phyloP scores from a whole-genome alignment of 495 filamentous ascomycete genomes.

The Neurospora sublineolata region DNA sequence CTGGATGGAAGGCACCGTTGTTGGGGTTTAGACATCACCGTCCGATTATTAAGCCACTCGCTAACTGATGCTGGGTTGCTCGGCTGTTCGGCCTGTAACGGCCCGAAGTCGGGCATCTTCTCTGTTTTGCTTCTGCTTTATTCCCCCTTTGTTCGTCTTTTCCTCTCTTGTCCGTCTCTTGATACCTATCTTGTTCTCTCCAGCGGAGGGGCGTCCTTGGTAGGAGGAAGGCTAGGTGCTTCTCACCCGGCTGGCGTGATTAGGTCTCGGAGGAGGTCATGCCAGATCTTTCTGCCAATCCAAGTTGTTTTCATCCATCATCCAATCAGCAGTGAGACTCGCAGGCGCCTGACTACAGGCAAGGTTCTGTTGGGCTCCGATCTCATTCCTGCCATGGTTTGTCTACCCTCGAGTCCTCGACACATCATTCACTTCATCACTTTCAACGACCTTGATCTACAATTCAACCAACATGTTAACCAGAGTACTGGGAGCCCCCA shows the following conservation, averaged over 20 bases:
- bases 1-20: not conserved
- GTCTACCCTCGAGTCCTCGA: not conserved
- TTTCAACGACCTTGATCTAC: not conserved
- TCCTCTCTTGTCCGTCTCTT: not conserved
- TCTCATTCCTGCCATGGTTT: not conserved
- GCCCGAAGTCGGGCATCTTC: not conserved
- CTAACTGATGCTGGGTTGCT: not conserved
- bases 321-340: not conserved
- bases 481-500: not conserved
- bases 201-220: not conserved
- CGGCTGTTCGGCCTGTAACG: not conserved
- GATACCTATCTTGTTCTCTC: not conserved
- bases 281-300: not conserved
- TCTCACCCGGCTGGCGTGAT: not conserved
- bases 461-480: not conserved
- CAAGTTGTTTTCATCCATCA: not conserved
- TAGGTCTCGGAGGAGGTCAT: not conserved
- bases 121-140: not conserved
- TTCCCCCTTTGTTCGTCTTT: too few relatives aligned
- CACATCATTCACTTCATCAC: not conserved
- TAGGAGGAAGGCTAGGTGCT: not conserved
- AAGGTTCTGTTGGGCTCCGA: not conserved
- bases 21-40: not conserved
- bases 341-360: not conserved
- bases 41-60: not conserved